phyloP scores from a whole-genome alignment of 2,329 filamentous ascomycete species.

The Pestalotiopsis sp. region DNA sequence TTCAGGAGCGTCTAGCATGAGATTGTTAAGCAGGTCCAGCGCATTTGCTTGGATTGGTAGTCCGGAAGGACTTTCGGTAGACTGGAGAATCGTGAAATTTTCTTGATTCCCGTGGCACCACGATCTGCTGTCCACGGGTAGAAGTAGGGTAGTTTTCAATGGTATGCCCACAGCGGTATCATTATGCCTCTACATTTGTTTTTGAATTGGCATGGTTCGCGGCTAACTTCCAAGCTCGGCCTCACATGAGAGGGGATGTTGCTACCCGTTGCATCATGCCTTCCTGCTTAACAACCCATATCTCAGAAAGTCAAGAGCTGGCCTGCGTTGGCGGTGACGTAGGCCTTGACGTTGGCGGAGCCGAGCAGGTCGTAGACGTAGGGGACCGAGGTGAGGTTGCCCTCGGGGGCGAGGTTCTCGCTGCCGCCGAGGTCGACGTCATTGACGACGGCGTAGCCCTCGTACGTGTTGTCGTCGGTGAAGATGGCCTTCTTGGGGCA shows the following conservation, averaged over 20 bases:
- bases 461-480: slow-evolving; percentile 42
- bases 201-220: not conserved
- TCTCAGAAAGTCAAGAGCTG: slow-evolving; percentile 14
- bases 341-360: slow-evolving; percentile 17
- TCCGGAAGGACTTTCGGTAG: not conserved
- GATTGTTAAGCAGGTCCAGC: not conserved
- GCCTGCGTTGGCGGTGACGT: slow-evolving; percentile 13
- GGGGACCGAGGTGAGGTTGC: slow-evolving; percentile 35
- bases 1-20: not conserved
- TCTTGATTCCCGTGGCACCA: not conserved
- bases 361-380: slow-evolving; percentile 16
- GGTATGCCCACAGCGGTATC: not conserved
- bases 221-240: not conserved
- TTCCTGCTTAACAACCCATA: too few relatives aligned
- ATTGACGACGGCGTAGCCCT: slow-evolving; percentile 42
- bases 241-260: too few relatives aligned
- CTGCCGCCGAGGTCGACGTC: slow-evolving; percentile 48
- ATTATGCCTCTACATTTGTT: not conserved
- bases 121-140: not conserved
- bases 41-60: not conserved
- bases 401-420: slow-evolving; percentile 49
- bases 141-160: not conserved
- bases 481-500: slow-evolving; percentile 27
- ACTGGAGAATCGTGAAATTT: not conserved
- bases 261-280: too few relatives aligned